Conservation (phyloP, 1,139 yeast genomes). For the Candida dubliniensis region DNA sequence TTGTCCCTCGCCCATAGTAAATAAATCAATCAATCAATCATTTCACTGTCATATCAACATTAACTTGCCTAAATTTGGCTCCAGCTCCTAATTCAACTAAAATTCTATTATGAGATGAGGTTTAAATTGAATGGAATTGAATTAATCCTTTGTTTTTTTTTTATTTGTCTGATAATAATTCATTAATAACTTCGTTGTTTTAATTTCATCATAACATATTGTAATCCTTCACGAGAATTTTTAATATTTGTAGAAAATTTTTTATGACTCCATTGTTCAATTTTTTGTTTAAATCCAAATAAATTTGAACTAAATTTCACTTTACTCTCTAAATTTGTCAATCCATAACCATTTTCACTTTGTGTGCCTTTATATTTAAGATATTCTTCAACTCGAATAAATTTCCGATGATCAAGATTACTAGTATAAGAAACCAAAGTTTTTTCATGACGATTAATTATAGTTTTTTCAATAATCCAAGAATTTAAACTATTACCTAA, state of each 20-base stretch:
- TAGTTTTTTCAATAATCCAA: conserved; percentile 81
- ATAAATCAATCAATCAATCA: too few species aligned
- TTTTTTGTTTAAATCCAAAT: conserved; percentile 64
- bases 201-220: conserved; percentile 66
- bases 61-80: too few species aligned
- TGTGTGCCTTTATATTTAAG: conserved; percentile 42
- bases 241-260: conserved; percentile 67
- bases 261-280: conserved; percentile 80
- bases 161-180: conserved; percentile 7
- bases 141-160: too few species aligned
- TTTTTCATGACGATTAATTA: conserved; percentile 63
- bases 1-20: too few species aligned
- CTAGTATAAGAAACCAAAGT: conserved; percentile 72
- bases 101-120: too few species aligned
- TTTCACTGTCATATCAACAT: too few species aligned
- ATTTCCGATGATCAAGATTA: conserved; percentile 81
- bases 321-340: conserved; percentile 38
- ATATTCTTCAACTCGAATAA: conserved; percentile 78
- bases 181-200: conserved; percentile 20
- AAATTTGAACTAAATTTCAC: conserved; percentile 79
- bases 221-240: conserved; percentile 71
- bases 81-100: too few species aligned
- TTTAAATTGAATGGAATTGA: too few species aligned
- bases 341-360: conserved; percentile 6
- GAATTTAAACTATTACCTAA: conserved; percentile 71